Percentiles rank a stretch among this genome's conserved stretches.
Evolutionary conservation across 2,329 filamentous ascomycete genomes (phyloP).

Genomic region (Microcera coccophila): DNA sequence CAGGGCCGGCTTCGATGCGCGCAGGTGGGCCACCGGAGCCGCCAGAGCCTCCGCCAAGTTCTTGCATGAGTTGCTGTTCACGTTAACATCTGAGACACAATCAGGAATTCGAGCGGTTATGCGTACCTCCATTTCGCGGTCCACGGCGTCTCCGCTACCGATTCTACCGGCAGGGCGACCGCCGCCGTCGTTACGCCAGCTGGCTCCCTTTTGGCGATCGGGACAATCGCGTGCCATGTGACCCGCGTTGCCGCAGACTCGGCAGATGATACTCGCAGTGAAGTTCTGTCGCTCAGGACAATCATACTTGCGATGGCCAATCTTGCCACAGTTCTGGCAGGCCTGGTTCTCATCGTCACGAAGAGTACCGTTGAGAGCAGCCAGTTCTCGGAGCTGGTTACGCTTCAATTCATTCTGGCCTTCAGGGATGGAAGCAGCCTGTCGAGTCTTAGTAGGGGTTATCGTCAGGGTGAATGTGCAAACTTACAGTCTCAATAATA

Average conservation of each 20-base stretch:
- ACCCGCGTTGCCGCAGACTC: constrained; percentile 93
- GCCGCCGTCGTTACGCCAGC: constrained; percentile 79
- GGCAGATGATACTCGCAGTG: constrained; percentile 99
- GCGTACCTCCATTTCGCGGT: constrained; percentile 90
- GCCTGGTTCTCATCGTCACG: constrained; percentile 99
- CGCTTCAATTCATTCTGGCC: constrained; percentile 98
- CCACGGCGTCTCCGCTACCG: constrained; percentile 76
- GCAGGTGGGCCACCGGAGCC: constrained; percentile 62
- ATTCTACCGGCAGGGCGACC: constrained; percentile 58
- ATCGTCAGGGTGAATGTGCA: not conserved
- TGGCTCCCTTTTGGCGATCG: constrained; percentile 83
- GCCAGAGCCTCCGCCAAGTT: constrained; percentile 66
- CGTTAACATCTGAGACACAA: constrained; percentile 38
- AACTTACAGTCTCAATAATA: constrained; percentile 91
- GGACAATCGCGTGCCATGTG: constrained; percentile 99
- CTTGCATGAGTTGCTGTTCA: constrained; percentile 87
- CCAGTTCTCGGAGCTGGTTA: constrained; percentile 95
- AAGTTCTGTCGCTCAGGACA: constrained; percentile 97
- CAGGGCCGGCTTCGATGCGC: constrained; percentile 82
- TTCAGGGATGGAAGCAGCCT: constrained; percentile 98
- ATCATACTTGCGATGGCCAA: constrained; percentile 97
- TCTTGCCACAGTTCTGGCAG: constrained; percentile 98
- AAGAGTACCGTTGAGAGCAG: constrained; percentile 95
- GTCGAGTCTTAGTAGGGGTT: constrained; percentile 20
- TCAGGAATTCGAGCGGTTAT: not conserved